These are phyloP conservation scores for Pseudotulostoma volvatum DNA, from an alignment of 495 filamentous ascomycete species.

Conservation along the genomic window DNA sequence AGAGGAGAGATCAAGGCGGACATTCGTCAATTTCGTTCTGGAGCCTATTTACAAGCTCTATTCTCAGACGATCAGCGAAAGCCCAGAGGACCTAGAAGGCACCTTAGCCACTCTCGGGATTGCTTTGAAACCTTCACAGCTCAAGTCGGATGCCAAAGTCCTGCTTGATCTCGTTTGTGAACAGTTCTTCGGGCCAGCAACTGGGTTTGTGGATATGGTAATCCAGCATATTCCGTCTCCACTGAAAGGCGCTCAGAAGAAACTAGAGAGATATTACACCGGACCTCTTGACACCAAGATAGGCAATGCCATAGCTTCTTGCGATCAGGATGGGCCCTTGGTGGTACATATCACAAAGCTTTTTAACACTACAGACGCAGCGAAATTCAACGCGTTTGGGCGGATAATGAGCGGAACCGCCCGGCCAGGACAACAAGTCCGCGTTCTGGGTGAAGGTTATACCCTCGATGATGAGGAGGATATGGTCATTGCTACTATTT, in stretches of 20 bases:
- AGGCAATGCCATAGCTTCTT: constrained; percentile 61
- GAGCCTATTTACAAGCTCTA: constrained; percentile 98
- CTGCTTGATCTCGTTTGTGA: constrained; percentile 81
- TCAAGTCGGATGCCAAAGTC: constrained; percentile 75
- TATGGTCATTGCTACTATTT: constrained; percentile 81
- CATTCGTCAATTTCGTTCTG: constrained; percentile 87
- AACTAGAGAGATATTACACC: constrained; percentile 78
- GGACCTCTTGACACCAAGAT: constrained; percentile 83
- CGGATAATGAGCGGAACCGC: constrained; percentile 89
- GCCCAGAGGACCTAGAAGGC: constrained; percentile 66
- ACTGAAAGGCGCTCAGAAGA: constrained; percentile 54
- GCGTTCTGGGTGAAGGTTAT: constrained; percentile 90
- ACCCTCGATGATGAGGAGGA: constrained; percentile 97
- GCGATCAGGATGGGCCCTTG: constrained; percentile 78
- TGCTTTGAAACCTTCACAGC: constrained; percentile 73
- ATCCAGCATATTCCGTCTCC: constrained; percentile 83
- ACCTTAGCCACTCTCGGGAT: constrained; percentile 73
- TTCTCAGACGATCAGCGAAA: constrained; percentile 87
- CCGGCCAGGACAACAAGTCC: constrained; percentile 61
- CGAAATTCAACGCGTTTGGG: constrained; percentile 74
- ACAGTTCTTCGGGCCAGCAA: constrained; percentile 83
- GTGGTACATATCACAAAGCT: constrained; percentile 86
- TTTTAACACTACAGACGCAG: constrained; percentile 75
- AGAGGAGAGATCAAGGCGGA: constrained; percentile 65
- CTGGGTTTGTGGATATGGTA: constrained; percentile 92